Base-by-base conservation (phyloP, 345 rosid genomes). In the Schrenkiella parvula region DNA sequence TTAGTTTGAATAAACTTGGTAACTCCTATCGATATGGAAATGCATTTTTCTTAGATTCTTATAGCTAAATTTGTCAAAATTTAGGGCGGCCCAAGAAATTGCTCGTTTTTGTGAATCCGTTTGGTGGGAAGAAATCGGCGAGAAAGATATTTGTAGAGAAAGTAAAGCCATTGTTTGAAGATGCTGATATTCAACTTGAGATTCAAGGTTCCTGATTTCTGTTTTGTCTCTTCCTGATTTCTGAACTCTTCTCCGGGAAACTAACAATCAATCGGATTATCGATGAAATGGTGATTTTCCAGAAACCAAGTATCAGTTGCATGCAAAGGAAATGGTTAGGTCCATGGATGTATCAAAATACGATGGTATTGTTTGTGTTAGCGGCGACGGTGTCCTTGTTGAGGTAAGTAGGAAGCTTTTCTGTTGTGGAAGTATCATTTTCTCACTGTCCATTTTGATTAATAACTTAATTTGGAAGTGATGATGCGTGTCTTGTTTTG, bases 301-400 rank as follows among this genome's bases (percentile, higher is more conserved):
- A 91, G 97, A 91, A 78, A 91, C 98, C 58, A 78, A 80, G 67
- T 68, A 82, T 62, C 87, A 80, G 74, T 81, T 91, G 62, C 96
- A 95, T 66, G 97, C 99, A 1, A 91, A 91, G 85, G 93, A 87
- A 53, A 81, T 89, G 19, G 87, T 79, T 56, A 82, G 38, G 31
- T 66, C 80, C 9, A 46, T 89, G 79, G 95, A 91, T 81, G 76
- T 89, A 22, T 67, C 86, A 0, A 78, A 68, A 60, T 91, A 82
- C 26, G 96, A 95, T 68, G 99, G 97, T 29, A 82, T 95, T 76
- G 97, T 91, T 73, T 91, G 97, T 73, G 93, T 91, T 51, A 95
- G 99, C 13, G 99, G 99, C 6, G 99, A 95, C 43, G 99, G 97
- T 25, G 61, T 89, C 32, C 97, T 95, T 71, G 99, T 86, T 68